Conservation (phyloP, 148 eudicot genomes). For the Fallopia convolvulus region DNA sequence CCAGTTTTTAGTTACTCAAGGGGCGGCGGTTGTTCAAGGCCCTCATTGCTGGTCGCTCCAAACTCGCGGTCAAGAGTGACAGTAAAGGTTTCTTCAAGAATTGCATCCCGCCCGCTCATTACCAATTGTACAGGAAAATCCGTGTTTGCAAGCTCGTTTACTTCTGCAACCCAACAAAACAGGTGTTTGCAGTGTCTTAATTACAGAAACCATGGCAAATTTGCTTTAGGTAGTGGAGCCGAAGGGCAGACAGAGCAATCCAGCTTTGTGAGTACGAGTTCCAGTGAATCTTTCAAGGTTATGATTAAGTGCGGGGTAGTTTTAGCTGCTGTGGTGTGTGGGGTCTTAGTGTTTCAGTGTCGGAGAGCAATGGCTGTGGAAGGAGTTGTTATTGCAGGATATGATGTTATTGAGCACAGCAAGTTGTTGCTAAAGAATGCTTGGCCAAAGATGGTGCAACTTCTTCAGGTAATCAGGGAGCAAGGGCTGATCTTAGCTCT, state of each 20-base stretch:
- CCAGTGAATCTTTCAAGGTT: slow-evolving; percentile 23
- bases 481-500: slow-evolving; percentile 80
- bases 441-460: slow-evolving; percentile 81
- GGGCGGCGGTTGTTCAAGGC: slow-evolving; percentile 16
- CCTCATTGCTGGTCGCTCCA: slow-evolving; percentile 9
- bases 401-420: slow-evolving; percentile 41
- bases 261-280: slow-evolving; percentile 10
- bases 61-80: slow-evolving; percentile 16
- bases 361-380: slow-evolving; percentile 50
- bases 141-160: slow-evolving; percentile 15
- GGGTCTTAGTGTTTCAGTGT: slow-evolving; percentile 43
- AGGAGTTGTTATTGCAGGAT: slow-evolving; percentile 39
- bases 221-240: slow-evolving; percentile 5
- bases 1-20: slow-evolving; percentile 18
- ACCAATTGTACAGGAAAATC: slow-evolving; percentile 8
- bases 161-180: slow-evolving; percentile 9
- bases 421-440: slow-evolving; percentile 37
- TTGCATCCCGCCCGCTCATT: neutral
- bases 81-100: slow-evolving; percentile 13
- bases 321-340: slow-evolving; percentile 46
- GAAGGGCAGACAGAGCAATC: slow-evolving; percentile 7
- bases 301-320: slow-evolving; percentile 37
- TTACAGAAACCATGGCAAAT: slow-evolving; percentile 15
- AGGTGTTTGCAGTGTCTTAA: slow-evolving; percentile 24
- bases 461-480: slow-evolving; percentile 60